phyloP scores from a whole-genome alignment of 164 flowering plant genomes.

The Santalum album region DNA sequence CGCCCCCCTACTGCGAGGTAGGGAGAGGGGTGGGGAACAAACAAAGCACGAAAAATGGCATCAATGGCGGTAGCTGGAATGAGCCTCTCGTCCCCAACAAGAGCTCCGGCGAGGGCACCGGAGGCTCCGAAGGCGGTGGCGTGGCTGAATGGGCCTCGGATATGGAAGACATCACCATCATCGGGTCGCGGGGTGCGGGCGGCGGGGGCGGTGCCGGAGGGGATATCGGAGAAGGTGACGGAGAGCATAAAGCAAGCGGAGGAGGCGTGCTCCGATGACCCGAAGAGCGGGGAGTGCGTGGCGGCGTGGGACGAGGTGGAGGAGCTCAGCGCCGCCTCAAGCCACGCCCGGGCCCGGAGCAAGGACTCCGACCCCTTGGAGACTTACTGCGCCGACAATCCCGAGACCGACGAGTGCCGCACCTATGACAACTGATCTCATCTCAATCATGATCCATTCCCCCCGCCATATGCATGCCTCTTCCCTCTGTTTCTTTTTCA shows the following conservation, averaged over 20 bases:
- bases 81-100: constrained; percentile 32
- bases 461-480: too few relatives aligned
- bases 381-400: constrained; percentile 74
- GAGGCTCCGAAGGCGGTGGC: constrained; percentile 18
- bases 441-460: too few relatives aligned
- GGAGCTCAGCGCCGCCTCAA: constrained; percentile 81
- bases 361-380: constrained; percentile 65
- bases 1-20: not conserved
- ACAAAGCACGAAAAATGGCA: constrained; percentile 40
- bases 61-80: constrained; percentile 30
- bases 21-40: not conserved
- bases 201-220: constrained; percentile 26
- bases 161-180: too few relatives aligned
- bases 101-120: constrained; percentile 20
- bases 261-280: constrained; percentile 28
- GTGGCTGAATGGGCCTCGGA: too few relatives aligned
- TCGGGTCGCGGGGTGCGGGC: constrained; percentile 15
- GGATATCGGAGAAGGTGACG: constrained; percentile 30
- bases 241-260: constrained; percentile 37
- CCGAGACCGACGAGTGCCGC: constrained; percentile 83
- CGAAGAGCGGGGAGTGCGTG: constrained; percentile 35
- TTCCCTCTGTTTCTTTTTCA: too few relatives aligned
- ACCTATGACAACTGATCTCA: constrained; percentile 60
- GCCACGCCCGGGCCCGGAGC: constrained; percentile 58
- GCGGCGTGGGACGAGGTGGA: constrained; percentile 93